These are phyloP conservation scores for Salicornia ramosissima DNA, from an alignment of 148 eudicot species.

Conservation along the genomic window DNA sequence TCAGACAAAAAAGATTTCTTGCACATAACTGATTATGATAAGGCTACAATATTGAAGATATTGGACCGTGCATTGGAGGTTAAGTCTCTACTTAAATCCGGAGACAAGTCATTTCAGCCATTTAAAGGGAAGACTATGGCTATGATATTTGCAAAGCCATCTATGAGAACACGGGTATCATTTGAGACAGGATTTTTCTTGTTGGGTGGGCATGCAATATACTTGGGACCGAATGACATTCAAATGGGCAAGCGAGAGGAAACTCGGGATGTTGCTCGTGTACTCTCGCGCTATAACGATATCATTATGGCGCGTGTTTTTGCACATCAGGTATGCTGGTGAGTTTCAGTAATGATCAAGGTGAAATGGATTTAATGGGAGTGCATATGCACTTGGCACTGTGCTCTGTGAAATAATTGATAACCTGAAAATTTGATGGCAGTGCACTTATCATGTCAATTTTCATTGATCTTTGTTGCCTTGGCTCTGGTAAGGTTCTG, in stretches of 20 bases:
- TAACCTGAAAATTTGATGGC: not conserved
- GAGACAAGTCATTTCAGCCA: conserved; percentile 82
- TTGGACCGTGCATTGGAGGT: conserved; percentile 90
- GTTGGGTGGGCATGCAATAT: conserved; percentile 96
- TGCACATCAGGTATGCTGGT: conserved; percentile 88
- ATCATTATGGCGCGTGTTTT: conserved; percentile 99
- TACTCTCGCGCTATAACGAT: conserved; percentile 84
- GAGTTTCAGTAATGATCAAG: conserved; percentile 27
- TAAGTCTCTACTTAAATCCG: conserved; percentile 74
- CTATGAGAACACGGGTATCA: conserved; percentile 97
- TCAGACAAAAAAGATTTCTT: conserved; percentile 70
- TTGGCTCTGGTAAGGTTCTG: not conserved
- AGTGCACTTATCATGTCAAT: not conserved
- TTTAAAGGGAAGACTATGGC: conserved; percentile 94
- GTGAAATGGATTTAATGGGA: not conserved
- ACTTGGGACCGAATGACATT: conserved; percentile 91
- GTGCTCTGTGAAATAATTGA: not conserved
- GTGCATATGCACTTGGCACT: not conserved
- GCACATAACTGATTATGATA: conserved; percentile 86
- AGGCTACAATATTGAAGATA: conserved; percentile 71
- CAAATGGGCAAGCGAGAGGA: conserved; percentile 99
- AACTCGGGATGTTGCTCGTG: conserved; percentile 98
- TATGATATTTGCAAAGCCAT: conserved; percentile 98
- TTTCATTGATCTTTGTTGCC: not conserved
- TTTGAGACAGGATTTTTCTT: conserved; percentile 93